Conservation (phyloP, 2,329 filamentous ascomycete genomes). For the Colletotrichum viniferum region DNA sequence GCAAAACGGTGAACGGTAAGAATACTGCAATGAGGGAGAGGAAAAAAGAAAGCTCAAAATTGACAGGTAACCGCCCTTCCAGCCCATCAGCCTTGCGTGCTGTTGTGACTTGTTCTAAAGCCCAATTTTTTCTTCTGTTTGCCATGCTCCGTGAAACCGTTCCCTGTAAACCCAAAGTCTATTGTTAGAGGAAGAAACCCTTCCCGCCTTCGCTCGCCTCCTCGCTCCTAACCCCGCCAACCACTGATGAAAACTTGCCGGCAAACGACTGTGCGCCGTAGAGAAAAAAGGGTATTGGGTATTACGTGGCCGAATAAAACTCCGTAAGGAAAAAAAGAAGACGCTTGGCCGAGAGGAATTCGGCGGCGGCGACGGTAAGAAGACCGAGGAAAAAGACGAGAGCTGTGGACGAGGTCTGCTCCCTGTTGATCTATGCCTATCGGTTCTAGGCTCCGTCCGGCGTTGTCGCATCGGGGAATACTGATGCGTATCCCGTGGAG, state of each 20-base stretch:
- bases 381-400: neutral
- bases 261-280: neutral
- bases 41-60: constrained; percentile 6
- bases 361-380: neutral
- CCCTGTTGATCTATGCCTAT: neutral
- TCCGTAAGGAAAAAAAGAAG: neutral
- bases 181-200: constrained; percentile 6
- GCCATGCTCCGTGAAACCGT: constrained; percentile 15
- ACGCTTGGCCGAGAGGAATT: neutral
- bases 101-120: constrained; percentile 15
- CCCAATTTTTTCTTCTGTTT: constrained; percentile 13
- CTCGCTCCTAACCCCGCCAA: neutral
- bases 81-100: constrained; percentile 11
- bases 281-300: neutral
- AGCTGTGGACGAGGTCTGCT: neutral
- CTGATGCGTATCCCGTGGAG: neutral
- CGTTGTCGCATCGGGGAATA: neutral
- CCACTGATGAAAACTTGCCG: neutral
- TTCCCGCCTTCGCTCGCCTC: neutral
- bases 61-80: constrained; percentile 15
- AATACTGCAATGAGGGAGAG: neutral
- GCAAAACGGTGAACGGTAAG: neutral
- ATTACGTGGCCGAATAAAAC: neutral
- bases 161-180: constrained; percentile 8
- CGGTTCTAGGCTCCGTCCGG: neutral